Conservation (phyloP, 192 early-diverging fungal species). For the Dissophora ornata region DNA sequence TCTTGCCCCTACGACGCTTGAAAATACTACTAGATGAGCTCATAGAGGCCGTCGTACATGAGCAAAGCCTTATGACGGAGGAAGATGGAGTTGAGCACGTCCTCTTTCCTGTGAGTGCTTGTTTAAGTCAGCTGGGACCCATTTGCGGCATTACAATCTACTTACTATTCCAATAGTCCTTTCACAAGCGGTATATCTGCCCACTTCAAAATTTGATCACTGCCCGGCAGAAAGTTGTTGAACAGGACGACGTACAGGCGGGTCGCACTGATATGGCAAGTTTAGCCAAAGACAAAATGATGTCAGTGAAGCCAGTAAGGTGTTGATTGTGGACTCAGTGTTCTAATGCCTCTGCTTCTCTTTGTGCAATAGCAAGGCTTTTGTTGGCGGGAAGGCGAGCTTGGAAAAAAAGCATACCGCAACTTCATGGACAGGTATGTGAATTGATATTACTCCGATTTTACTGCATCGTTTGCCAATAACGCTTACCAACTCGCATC, state of each 20-base stretch:
- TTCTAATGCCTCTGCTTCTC: neutral
- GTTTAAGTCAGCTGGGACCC: too few species aligned
- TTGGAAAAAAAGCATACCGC: constrained; percentile 16
- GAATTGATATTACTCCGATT: too few species aligned
- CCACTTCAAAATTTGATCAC: constrained; percentile 11
- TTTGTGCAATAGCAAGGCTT: constrained; percentile 34
- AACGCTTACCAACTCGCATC: too few species aligned
- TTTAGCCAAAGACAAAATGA: constrained; percentile 9
- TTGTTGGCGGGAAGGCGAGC: constrained; percentile 25
- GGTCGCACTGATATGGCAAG: constrained; percentile 27
- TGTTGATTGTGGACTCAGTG: too few species aligned
- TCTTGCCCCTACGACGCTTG: too few species aligned
- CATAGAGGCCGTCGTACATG: too few species aligned
- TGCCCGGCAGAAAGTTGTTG: constrained; percentile 32
- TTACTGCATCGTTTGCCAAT: too few species aligned
- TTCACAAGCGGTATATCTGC: constrained; percentile 10
- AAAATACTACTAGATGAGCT: too few species aligned
- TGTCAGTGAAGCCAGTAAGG: too few species aligned
- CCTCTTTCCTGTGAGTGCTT: constrained; percentile 7
- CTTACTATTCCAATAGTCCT: too few species aligned
- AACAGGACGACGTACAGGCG: constrained; percentile 23
- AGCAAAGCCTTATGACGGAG: neutral
- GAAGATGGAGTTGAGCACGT: constrained; percentile 5
- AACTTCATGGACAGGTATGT: constrained; percentile 20
- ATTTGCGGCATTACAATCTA: too few species aligned